Conservation (phyloP, 768 basidiomycete genomes). For the Serendipita sp. region DNA sequence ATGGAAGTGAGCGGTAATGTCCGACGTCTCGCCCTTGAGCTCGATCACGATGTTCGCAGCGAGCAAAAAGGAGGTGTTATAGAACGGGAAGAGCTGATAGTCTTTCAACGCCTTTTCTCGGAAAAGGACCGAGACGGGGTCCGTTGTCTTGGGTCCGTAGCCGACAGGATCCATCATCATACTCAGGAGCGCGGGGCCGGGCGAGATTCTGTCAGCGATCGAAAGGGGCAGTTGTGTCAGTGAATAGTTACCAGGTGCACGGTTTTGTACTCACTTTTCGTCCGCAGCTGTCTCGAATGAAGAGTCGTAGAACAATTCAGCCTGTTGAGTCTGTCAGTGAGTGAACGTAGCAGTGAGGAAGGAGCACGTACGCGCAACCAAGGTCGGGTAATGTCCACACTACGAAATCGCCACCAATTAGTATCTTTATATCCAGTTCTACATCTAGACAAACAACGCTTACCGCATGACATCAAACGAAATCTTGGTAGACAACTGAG, state of each 20-base stretch:
- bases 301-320: neutral
- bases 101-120: neutral
- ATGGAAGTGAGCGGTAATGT: neutral
- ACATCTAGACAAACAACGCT: neutral
- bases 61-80: neutral
- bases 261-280: neutral
- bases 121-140: neutral
- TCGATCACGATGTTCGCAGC: neutral
- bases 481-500: neutral
- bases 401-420: neutral
- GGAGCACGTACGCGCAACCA: neutral
- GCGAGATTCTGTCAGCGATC: neutral
- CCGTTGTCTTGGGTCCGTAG: neutral
- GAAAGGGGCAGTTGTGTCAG: neutral
- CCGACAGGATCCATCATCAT: neutral
- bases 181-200: neutral
- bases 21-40: neutral
- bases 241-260: neutral
- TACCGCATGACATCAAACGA: neutral
- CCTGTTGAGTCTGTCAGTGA: neutral
- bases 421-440: neutral
- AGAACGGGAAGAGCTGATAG: neutral
- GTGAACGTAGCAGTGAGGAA: neutral
- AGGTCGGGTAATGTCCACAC: neutral
- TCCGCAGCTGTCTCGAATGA: neutral